phyloP scores from a whole-genome alignment of 139 green algal genomes.

The Chlamydomonas sp. region DNA sequence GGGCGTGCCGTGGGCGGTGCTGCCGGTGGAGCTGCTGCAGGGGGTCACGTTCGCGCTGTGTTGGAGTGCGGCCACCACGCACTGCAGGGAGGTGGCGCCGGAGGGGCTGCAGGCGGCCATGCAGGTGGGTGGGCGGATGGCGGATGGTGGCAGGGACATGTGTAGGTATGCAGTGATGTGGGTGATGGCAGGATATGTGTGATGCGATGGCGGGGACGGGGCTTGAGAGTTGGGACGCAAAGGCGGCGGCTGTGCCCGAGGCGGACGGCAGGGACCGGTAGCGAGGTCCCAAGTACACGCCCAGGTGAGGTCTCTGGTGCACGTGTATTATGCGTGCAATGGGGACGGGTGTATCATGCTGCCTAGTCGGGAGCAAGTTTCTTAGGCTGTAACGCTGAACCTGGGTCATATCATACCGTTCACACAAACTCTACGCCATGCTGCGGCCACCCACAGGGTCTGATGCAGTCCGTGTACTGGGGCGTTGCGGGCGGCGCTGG shows the following conservation, averaged over 20 bases:
- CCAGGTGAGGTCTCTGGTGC: too few species aligned
- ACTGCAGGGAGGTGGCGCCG: constrained; percentile 50
- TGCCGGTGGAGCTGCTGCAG: constrained; percentile 62
- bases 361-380: too few species aligned
- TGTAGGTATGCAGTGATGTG: background rate
- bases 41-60: constrained; percentile 66
- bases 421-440: background rate
- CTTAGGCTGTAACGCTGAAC: too few species aligned
- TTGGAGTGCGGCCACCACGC: constrained; percentile 37
- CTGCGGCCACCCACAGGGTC: constrained; percentile 19
- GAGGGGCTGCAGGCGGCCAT: constrained; percentile 45
- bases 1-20: constrained; percentile 50
- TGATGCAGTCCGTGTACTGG: constrained; percentile 45
- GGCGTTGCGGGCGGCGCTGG: constrained; percentile 48
- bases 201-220: background rate
- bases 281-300: too few species aligned
- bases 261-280: too few species aligned
- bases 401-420: background rate
- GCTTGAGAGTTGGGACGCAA: too few species aligned
- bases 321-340: too few species aligned
- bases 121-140: constrained; percentile 25
- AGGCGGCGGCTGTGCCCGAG: too few species aligned
- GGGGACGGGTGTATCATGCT: too few species aligned
- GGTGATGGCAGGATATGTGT: background rate
- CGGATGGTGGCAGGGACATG: background rate